Evolutionary conservation across 2,329 filamentous ascomycete species (phyloP).

Genomic region (Aureobasidium sp.): DNA sequence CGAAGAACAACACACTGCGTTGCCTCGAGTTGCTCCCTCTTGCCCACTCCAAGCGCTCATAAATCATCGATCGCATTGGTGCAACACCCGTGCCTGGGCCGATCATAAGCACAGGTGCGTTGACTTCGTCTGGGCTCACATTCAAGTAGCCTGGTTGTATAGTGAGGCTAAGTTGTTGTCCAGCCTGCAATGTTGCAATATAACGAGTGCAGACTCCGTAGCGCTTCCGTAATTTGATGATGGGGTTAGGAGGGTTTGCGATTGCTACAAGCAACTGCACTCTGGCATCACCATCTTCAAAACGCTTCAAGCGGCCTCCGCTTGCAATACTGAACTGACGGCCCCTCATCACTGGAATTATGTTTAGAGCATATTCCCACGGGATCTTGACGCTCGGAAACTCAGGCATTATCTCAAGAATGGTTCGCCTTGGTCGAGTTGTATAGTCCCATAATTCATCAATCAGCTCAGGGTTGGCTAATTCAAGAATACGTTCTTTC

Average conservation of each 20-base stretch:
- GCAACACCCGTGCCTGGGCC: constrained; percentile 83
- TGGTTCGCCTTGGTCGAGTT: constrained; percentile 78
- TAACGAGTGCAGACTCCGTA: constrained; percentile 89
- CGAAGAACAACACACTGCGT: constrained; percentile 66
- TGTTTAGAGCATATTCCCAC: constrained; percentile 60
- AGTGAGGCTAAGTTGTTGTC: constrained; percentile 54
- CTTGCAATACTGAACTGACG: constrained; percentile 91
- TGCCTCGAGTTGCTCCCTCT: constrained; percentile 18
- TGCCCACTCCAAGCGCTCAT: constrained; percentile 53
- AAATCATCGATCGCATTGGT: constrained; percentile 73
- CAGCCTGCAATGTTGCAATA: constrained; percentile 56
- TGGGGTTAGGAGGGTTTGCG: constrained; percentile 42
- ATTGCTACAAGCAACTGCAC: constrained; percentile 31
- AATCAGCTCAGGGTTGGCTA: constrained; percentile 68
- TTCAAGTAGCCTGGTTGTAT: constrained; percentile 48
- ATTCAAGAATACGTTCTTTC: constrained; percentile 74
- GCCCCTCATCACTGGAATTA: constrained; percentile 78
- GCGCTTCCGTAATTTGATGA: constrained; percentile 85
- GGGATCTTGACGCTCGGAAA: constrained; percentile 81
- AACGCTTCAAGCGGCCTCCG: constrained; percentile 44
- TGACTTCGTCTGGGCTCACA: constrained; percentile 41
- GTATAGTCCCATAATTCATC: constrained; percentile 97
- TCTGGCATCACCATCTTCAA: constrained; percentile 22
- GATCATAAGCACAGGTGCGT: constrained; percentile 63
- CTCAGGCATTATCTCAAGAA: constrained; percentile 86